Evolutionary conservation across 2,329 filamentous ascomycete genomes (phyloP).

Genomic region (Aspergillus ruber): DNA sequence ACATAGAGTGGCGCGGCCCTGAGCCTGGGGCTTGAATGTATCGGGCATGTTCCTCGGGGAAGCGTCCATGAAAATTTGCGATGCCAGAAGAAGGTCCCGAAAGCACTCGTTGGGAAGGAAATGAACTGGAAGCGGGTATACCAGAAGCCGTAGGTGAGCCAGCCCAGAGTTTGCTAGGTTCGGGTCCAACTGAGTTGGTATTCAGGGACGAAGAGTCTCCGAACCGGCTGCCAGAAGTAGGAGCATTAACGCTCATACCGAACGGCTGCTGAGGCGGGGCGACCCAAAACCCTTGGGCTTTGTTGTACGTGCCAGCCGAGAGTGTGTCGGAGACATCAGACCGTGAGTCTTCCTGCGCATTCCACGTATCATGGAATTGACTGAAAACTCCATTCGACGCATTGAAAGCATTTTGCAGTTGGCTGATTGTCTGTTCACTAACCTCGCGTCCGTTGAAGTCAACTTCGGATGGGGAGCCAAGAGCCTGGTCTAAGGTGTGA

Average conservation of each 20-base stretch:
- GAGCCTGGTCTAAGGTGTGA: slow-evolving; percentile 54
- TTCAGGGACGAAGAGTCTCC: slow-evolving; percentile 17
- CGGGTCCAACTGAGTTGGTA: slow-evolving; percentile 17
- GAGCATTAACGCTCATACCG: slow-evolving; percentile 19
- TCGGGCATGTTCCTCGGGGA: slow-evolving; percentile 24
- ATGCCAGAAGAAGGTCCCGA: slow-evolving; percentile 26
- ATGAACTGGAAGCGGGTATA: slow-evolving; percentile 13
- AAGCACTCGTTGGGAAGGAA: slow-evolving; percentile 28
- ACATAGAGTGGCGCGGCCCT: slow-evolving; percentile 22
- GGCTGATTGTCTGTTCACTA: slow-evolving; percentile 45
- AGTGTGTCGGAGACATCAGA: slow-evolving; percentile 41
- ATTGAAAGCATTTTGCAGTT: slow-evolving; percentile 49
- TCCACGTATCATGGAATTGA: slow-evolving; percentile 40
- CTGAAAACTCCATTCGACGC: slow-evolving; percentile 40
- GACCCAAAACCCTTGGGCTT: slow-evolving; percentile 29
- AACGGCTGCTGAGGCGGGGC: slow-evolving; percentile 20
- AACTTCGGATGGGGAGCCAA: slow-evolving; percentile 48
- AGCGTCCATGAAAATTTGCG: slow-evolving; percentile 23
- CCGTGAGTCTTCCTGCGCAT: slow-evolving; percentile 35
- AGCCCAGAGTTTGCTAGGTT: slow-evolving; percentile 27
- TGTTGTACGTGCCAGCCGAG: slow-evolving; percentile 37
- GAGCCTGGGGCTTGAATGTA: slow-evolving; percentile 20
- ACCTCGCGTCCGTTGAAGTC: slow-evolving; percentile 46
- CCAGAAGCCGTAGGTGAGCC: slow-evolving; percentile 14
- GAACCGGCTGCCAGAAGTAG: slow-evolving; percentile 21